phyloP scores from a whole-genome alignment of 2,329 filamentous ascomycete genomes.

The Pestalotiopsis sp. region DNA sequence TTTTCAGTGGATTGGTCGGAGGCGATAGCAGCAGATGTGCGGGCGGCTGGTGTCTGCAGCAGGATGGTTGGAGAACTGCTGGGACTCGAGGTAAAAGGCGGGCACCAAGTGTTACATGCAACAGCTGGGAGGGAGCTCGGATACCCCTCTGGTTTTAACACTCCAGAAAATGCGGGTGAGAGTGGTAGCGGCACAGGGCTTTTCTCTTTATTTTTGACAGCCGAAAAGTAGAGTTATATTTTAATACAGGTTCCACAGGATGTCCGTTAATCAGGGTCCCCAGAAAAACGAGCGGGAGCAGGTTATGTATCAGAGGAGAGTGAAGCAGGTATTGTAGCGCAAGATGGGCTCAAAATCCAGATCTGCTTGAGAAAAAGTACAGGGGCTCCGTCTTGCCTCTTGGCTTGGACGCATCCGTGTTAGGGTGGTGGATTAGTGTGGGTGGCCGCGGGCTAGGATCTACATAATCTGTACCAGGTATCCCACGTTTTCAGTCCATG shows the following conservation, averaged over 20 bases:
- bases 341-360: neutral
- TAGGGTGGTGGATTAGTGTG: neutral
- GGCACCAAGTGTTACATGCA: neutral
- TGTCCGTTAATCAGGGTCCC: neutral
- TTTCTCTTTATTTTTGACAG: neutral
- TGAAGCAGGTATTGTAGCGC: neutral
- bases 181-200: neutral
- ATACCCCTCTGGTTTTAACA: slow-evolving; percentile 5
- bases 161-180: neutral
- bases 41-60: neutral
- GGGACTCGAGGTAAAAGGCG: neutral
- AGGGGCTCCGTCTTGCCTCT: neutral
- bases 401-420: neutral
- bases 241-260: neutral
- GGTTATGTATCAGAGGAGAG: neutral
- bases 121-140: neutral
- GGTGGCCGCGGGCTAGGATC: neutral
- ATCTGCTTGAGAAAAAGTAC: neutral
- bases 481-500: slow-evolving; percentile 2
- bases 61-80: neutral
- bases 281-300: neutral
- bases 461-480: neutral
- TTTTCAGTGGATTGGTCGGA: neutral
- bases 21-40: neutral
- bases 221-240: neutral